Conservation (phyloP, 2,329 filamentous ascomycete genomes). For the Cladosporium sp. region DNA sequence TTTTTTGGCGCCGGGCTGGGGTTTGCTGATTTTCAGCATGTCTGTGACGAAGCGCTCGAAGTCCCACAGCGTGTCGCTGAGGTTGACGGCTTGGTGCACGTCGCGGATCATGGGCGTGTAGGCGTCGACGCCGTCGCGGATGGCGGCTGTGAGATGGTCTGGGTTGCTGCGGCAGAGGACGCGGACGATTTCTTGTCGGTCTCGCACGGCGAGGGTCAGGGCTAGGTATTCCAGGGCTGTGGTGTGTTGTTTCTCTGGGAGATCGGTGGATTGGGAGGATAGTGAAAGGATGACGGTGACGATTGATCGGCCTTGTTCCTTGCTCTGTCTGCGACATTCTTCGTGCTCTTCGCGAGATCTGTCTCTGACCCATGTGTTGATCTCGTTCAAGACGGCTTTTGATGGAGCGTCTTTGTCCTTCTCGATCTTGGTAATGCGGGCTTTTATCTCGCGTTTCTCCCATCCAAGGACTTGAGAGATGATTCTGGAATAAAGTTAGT, state of each 20-base stretch:
- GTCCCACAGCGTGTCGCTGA: conserved; percentile 63
- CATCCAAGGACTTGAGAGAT: conserved; percentile 67
- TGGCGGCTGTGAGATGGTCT: conserved; percentile 65
- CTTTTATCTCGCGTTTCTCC: conserved; percentile 67
- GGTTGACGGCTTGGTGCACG: conserved; percentile 66
- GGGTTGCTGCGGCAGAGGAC: conserved; percentile 64
- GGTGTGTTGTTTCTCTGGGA: conserved; percentile 58
- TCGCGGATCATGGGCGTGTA: conserved; percentile 71
- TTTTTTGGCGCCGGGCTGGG: conserved; percentile 2
- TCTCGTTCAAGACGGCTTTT: conserved; percentile 57
- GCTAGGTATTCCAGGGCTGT: conserved; percentile 66
- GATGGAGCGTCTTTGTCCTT: conserved; percentile 54
- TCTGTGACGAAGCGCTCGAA: conserved; percentile 66
- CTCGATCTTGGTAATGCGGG: conserved; percentile 60
- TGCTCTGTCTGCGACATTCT: conserved; percentile 53
- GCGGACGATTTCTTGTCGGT: conserved; percentile 65
- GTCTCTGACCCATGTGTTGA: conserved; percentile 53
- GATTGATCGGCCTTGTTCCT: conserved; percentile 55
- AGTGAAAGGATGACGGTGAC: conserved; percentile 59
- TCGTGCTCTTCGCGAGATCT: conserved; percentile 54
- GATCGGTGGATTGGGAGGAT: conserved; percentile 41
- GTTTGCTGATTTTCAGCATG: conserved; percentile 55
- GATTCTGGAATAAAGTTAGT: conserved; percentile 48
- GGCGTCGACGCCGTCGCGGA: conserved; percentile 60
- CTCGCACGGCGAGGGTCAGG: conserved; percentile 64